Evolutionary conservation across 352 stramenopile genomes (phyloP).

Genomic region (Phytophthora cryptogea): DNA sequence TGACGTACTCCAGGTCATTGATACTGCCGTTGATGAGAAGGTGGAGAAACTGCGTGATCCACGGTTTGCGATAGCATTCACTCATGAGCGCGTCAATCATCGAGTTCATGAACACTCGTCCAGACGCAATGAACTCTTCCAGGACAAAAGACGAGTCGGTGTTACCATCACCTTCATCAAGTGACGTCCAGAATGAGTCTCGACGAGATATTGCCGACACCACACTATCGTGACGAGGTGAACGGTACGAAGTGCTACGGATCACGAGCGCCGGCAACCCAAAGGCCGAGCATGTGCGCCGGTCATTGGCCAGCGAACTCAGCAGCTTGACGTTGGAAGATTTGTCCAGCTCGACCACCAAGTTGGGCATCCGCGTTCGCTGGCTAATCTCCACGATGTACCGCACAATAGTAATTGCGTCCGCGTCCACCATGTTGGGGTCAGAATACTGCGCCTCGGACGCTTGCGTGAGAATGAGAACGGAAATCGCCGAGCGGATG

Average conservation of each 20-base stretch:
- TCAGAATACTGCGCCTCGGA: constrained; percentile 63
- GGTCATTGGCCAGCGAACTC: constrained; percentile 69
- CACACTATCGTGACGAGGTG: constrained; percentile 37
- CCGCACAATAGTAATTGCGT: constrained; percentile 80
- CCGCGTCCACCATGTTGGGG: constrained; percentile 82
- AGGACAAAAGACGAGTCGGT: constrained; percentile 53
- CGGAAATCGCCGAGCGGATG: constrained; percentile 56
- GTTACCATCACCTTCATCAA: constrained; percentile 43
- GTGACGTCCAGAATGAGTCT: constrained; percentile 44
- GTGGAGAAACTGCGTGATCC: constrained; percentile 72
- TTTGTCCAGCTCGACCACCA: constrained; percentile 76
- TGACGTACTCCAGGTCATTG: constrained; percentile 64
- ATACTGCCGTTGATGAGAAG: constrained; percentile 64
- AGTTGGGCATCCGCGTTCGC: constrained; percentile 62
- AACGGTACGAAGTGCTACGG: constrained; percentile 50
- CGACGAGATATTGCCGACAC: constrained; percentile 26
- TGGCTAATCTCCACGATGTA: constrained; percentile 86
- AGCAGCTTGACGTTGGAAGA: constrained; percentile 82
- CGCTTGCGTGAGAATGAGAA: constrained; percentile 66
- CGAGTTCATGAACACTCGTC: constrained; percentile 75
- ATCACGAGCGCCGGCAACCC: constrained; percentile 42
- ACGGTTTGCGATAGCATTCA: constrained; percentile 79
- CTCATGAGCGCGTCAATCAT: constrained; percentile 78
- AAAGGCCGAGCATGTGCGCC: constrained; percentile 40
- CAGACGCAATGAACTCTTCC: constrained; percentile 75